Evolutionary conservation across 495 filamentous ascomycete species (phyloP).

Genomic region (Xylaria sp.): DNA sequence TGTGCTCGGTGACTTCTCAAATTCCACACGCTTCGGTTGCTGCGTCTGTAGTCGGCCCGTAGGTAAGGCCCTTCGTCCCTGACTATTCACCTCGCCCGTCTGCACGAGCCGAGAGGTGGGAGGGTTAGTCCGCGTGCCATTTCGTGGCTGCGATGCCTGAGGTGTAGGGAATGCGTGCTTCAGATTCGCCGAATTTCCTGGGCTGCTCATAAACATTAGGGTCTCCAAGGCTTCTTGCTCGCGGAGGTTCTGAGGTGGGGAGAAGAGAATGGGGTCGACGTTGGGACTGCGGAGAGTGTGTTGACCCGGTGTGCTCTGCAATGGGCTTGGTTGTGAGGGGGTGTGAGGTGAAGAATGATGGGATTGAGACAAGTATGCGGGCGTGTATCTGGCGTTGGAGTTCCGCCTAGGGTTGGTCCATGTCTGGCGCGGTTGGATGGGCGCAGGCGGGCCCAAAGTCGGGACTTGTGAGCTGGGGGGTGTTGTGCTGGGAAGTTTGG

Average conservation of each 20-base stretch:
- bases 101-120: conserved; percentile 45
- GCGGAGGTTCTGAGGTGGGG: conserved; percentile 59
- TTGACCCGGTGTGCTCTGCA: conserved; percentile 36
- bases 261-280: conserved; percentile 65
- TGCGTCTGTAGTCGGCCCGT: conserved; percentile 48
- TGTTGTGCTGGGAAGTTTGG: conserved; percentile 32
- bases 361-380: conserved; percentile 47
- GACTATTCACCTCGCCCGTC: conserved; percentile 30
- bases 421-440: conserved; percentile 58
- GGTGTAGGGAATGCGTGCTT: conserved; percentile 54
- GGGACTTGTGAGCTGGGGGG: conserved; percentile 37
- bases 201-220: conserved; percentile 86
- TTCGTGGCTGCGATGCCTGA: conserved; percentile 33
- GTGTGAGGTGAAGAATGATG: conserved; percentile 49
- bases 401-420: conserved; percentile 44
- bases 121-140: conserved; percentile 45
- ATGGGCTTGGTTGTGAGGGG: conserved; percentile 49
- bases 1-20: conserved; percentile 51
- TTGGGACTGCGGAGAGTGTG: conserved; percentile 59
- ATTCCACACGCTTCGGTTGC: conserved; percentile 53
- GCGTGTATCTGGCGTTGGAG: conserved; percentile 46
- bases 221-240: conserved; percentile 91
- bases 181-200: conserved; percentile 71
- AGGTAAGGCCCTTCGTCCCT: conserved; percentile 53
- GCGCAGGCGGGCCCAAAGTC: conserved; percentile 65